Evolutionary conservation across 2,329 filamentous ascomycete species (phyloP).

Genomic region (Apiospora arundinis): DNA sequence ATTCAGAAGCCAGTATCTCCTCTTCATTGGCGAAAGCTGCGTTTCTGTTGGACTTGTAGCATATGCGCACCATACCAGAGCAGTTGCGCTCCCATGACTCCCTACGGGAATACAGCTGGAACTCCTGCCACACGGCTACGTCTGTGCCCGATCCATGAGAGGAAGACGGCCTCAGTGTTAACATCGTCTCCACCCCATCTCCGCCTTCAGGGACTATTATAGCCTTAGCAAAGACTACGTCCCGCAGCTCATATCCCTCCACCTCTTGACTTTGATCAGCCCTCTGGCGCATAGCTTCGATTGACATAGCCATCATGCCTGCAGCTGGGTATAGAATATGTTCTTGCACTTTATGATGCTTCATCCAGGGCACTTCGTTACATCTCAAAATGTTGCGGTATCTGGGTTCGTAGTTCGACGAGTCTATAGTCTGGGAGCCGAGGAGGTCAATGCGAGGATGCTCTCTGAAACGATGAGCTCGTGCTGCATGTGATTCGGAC

Average conservation of each 20-base stretch:
- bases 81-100: not conserved
- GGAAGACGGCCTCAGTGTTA: not conserved
- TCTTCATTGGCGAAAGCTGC: not conserved
- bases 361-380: slow-evolving; percentile 58
- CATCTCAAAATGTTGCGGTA: slow-evolving; percentile 47
- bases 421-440: slow-evolving; percentile 42
- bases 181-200: not conserved
- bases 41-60: not conserved
- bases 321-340: slow-evolving; percentile 57
- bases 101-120: not conserved
- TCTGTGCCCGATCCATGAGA: not conserved
- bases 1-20: not conserved
- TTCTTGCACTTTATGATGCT: slow-evolving; percentile 57
- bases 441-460: slow-evolving; percentile 57
- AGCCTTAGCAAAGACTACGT: not conserved
- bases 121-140: not conserved
- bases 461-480: slow-evolving; percentile 49
- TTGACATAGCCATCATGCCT: slow-evolving; percentile 55
- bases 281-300: slow-evolving; percentile 37
- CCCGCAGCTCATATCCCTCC: not conserved
- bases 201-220: not conserved
- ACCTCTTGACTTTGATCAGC: not conserved
- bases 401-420: not conserved
- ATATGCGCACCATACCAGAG: not conserved
- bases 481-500: slow-evolving; percentile 56